Base-by-base conservation (phyloP, 352 stramenopile genomes). In the Phytophthora litchii region DNA sequence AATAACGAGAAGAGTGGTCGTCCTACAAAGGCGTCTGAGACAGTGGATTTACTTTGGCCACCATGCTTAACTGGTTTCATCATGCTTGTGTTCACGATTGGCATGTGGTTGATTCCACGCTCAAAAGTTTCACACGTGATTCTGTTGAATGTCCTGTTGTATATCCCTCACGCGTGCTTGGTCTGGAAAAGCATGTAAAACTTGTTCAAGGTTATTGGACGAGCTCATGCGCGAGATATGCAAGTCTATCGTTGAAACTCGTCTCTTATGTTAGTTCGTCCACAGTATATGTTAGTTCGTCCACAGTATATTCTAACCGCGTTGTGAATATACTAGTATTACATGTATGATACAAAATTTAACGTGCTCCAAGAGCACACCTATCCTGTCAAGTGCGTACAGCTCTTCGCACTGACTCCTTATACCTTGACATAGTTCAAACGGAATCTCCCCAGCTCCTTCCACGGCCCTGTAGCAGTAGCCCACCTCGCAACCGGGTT, bases 391-490 rank as follows among this genome's bases (percentile, higher is more conserved):
- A 27, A 27, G 23, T 27, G 23, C 23, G 23, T 5, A 27, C 3
- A 27, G 23, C 5, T 27, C 23, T 27, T 27, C 5, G 7, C 29
- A 34, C 10, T 12, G 38, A 7, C 9, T 36, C 9, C 7, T 46
- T 48, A 62, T 23, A 25, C 34, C 29, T 66, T 70, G 17, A 54
- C 11, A 47, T 78, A 76, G 14, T 55, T 67, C 36, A 78, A 47
- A 5, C 70, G 61, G 34, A 78, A 73, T 40, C 60, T 53, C 7
- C 70, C 66, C 1, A 73, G 34, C 17, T 70, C 52, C 38, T 61
- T 65, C 70, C 70, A 78, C 7, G 56, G 46, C 0, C 29, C 29
- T 13, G 52, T 17, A 42, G 25, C 25, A 43, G n/a, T 25, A 25
- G 19, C 16, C 52, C 41, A 45, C n/a, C 14, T 34, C 59, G 51